Conservation (phyloP, 2,329 filamentous ascomycete species). For the Stachybotrys echinatus region DNA sequence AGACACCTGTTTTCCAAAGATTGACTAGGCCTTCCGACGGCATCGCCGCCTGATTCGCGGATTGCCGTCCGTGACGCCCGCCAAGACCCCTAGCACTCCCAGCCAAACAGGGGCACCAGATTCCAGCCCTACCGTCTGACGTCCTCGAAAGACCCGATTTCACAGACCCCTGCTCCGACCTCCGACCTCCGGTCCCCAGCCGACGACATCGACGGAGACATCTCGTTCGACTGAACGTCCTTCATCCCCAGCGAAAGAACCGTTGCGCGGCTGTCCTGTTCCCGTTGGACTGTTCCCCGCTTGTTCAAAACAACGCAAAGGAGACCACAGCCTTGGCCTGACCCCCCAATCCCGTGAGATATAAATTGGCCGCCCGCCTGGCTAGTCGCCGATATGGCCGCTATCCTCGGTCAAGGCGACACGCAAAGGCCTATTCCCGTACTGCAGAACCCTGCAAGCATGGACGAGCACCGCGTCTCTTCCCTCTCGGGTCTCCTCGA, state of each 20-base stretch:
- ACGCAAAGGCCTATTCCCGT: not conserved
- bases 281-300: not conserved
- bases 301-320: not conserved
- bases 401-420: not conserved
- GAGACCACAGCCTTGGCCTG: not conserved
- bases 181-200: not conserved
- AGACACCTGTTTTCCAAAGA: no score
- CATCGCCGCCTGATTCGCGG: not conserved
- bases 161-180: not conserved
- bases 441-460: not conserved
- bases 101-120: not conserved
- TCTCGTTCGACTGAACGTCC: not conserved
- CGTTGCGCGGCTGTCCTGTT: not conserved
- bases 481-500: not conserved
- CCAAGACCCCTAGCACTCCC: not conserved
- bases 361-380: not conserved
- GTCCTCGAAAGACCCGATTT: not conserved
- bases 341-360: not conserved
- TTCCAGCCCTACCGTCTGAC: not conserved
- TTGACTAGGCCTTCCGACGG: not conserved
- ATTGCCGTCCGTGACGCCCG: not conserved
- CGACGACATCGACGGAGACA: not conserved
- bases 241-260: not conserved
- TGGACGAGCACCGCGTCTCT: not conserved
- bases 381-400: not conserved